Evolutionary conservation across 495 filamentous ascomycete species (phyloP).

Genomic region (Recurvomyces mirabilis): DNA sequence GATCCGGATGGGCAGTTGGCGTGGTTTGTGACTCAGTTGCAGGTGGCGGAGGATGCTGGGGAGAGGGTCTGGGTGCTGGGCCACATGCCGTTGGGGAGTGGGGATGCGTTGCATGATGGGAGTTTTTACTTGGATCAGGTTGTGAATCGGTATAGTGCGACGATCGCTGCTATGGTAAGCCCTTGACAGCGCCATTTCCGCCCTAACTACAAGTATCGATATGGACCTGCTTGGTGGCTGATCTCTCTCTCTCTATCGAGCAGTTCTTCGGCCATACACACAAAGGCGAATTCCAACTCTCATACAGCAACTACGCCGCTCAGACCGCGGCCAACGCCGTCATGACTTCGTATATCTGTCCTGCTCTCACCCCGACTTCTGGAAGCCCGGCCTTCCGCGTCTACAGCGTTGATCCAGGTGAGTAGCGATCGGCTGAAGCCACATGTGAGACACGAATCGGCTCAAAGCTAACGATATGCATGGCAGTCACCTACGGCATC

Average conservation of each 20-base stretch:
- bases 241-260: no score
- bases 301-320: conserved; percentile 37
- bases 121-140: conserved; percentile 3
- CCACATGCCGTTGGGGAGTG: conserved; percentile 5
- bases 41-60: conserved; percentile 1
- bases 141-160: background rate
- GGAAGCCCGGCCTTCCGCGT: conserved; percentile 45
- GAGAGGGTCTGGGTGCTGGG: conserved; percentile 5
- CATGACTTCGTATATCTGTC: conserved; percentile 39
- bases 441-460: no score
- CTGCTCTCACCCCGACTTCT: conserved; percentile 42
- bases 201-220: no score
- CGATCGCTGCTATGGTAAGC: background rate
- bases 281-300: conserved; percentile 43
- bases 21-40: conserved; percentile 2
- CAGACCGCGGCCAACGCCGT: conserved; percentile 33
- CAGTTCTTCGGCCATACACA: conserved; percentile 1
- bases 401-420: conserved; percentile 43
- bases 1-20: conserved; percentile 5
- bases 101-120: conserved; percentile 5
- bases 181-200: no score
- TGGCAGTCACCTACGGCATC: conserved; percentile 42
- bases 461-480: no score
- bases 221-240: no score
- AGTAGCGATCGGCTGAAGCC: no score